Evolutionary conservation across 371 early-diverging fungal species (phyloP).

Genomic region (Massospora cicadina): DNA sequence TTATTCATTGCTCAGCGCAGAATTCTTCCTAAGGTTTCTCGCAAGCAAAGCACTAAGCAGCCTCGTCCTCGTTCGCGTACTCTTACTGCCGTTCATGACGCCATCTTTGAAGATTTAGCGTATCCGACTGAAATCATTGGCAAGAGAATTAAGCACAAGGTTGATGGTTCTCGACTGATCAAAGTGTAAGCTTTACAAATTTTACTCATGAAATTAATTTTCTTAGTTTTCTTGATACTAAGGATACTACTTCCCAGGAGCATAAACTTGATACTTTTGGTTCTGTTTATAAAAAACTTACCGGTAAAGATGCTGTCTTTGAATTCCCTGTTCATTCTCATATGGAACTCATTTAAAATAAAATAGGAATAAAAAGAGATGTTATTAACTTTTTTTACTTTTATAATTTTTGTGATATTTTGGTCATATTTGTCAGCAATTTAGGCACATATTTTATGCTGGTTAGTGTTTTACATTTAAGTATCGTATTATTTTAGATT

Average conservation of each 20-base stretch:
- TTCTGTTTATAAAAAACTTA: conserved; percentile 84
- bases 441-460: no score
- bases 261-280: conserved; percentile 96
- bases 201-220: conserved; percentile 8
- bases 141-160: conserved; percentile 88
- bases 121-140: conserved; percentile 96
- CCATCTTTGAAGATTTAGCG: conserved; percentile 88
- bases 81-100: conserved; percentile 88
- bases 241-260: conserved; percentile 89
- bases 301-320: conserved; percentile 93
- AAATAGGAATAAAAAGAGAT: no score
- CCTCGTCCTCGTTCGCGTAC: conserved; percentile 90
- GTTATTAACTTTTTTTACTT: no score
- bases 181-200: conserved; percentile 49
- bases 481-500: no score
- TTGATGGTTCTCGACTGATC: conserved; percentile 83
- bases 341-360: conserved; percentile 8
- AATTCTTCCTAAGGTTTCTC: conserved; percentile 81
- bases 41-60: conserved; percentile 73
- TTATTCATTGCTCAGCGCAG: conserved; percentile 91
- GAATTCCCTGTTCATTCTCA: conserved; percentile 64
- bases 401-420: no score
- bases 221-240: conserved; percentile 74
- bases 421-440: no score
- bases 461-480: no score